Conservation (phyloP, 345 rosid species). For the Anacardium occidentale region DNA sequence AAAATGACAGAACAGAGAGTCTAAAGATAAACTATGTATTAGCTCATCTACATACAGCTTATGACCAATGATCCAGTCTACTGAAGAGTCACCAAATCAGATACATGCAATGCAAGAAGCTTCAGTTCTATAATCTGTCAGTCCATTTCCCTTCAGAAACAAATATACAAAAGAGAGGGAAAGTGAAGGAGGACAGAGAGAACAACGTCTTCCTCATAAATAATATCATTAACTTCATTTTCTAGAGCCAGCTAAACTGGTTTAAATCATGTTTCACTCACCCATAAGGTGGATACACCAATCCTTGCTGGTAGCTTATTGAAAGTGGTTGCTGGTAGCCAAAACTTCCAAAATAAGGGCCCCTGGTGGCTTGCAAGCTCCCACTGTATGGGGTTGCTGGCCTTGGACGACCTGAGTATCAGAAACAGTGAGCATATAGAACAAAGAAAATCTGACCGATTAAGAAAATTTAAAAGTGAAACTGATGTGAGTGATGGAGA, state of each 20-base stretch:
- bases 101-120: not conserved
- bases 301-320: slow-evolving; percentile 69
- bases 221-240: not conserved
- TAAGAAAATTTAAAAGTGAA: not conserved
- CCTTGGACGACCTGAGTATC: slow-evolving; percentile 59
- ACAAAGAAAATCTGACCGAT: not conserved
- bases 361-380: slow-evolving; percentile 58
- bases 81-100: not conserved
- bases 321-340: slow-evolving; percentile 78
- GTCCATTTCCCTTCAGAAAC: slow-evolving; percentile 6
- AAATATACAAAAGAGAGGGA: not conserved
- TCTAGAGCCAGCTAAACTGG: slow-evolving; percentile 11
- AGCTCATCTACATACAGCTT: not conserved
- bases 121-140: slow-evolving; percentile 2
- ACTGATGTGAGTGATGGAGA: not conserved
- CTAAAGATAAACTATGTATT: not conserved
- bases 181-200: not conserved
- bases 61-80: not conserved
- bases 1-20: not conserved
- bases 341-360: slow-evolving; percentile 58
- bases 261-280: slow-evolving; percentile 35
- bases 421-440: not conserved
- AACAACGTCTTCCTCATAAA: not conserved
- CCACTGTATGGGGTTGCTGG: slow-evolving; percentile 57
- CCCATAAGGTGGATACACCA: slow-evolving; percentile 81